These are phyloP conservation scores for Ciborinia camelliae DNA, from an alignment of 2,329 filamentous ascomycete genomes.

Conservation along the genomic window DNA sequence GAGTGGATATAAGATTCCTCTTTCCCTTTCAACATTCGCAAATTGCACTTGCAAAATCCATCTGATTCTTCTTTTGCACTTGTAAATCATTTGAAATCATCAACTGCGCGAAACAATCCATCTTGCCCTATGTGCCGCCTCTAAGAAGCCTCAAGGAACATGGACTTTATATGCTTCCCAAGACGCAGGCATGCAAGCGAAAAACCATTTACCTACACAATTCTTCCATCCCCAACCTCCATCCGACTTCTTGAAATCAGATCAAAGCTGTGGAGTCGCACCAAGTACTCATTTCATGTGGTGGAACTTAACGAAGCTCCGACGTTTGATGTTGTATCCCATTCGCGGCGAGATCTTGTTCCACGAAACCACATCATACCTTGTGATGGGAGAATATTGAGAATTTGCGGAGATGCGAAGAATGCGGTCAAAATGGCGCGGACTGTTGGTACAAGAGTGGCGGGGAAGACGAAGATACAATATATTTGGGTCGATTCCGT, in stretches of 20 bases:
- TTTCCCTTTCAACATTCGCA: not conserved
- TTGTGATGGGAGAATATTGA: not conserved
- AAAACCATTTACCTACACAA: not conserved
- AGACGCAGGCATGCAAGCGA: not conserved
- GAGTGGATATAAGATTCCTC: not conserved
- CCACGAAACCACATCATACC: slow-evolving; percentile 8
- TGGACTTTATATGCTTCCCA: slow-evolving; percentile 1
- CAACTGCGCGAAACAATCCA: not conserved
- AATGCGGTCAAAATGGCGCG: not conserved
- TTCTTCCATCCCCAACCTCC: slow-evolving; percentile 6
- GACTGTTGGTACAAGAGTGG: not conserved
- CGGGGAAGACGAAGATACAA: not conserved
- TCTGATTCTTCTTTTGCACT: not conserved
- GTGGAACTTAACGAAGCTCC: slow-evolving; percentile 8
- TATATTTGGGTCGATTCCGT: slow-evolving; percentile 23
- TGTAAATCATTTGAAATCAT: not conserved
- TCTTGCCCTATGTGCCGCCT: too few species aligned
- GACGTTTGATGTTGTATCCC: slow-evolving; percentile 7
- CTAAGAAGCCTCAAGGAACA: not conserved
- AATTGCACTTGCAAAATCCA: not conserved
- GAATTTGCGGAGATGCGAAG: not conserved
- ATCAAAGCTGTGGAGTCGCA: slow-evolving; percentile 2
- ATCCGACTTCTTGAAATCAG: slow-evolving; percentile 13
- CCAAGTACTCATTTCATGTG: slow-evolving; percentile 5
- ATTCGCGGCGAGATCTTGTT: slow-evolving; percentile 6